Conservation (phyloP, 352 stramenopile species). For the Globisporangium polare region DNA sequence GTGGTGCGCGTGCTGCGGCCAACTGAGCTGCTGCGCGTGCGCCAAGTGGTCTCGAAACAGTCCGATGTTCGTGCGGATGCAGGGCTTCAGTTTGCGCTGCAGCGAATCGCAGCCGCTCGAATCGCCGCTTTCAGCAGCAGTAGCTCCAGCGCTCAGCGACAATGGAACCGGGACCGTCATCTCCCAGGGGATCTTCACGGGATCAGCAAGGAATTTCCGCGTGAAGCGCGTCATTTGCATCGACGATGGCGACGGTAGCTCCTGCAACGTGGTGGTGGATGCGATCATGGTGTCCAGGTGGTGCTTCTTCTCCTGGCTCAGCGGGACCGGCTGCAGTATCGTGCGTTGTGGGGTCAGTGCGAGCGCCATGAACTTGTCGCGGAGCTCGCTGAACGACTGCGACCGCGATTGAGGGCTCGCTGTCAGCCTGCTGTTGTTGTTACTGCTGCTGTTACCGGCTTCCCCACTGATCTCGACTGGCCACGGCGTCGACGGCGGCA, state of each 20-base stretch:
- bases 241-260: conserved; percentile 8
- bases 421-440: background rate
- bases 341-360: conserved; percentile 19
- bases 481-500: conserved; percentile 45
- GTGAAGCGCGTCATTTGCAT: conserved; percentile 33
- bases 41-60: conserved; percentile 57
- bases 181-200: conserved; percentile 66
- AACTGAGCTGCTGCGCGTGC: conserved; percentile 47
- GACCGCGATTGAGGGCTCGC: background rate
- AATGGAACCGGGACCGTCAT: conserved; percentile 45
- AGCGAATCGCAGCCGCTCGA: conserved; percentile 21
- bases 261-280: conserved; percentile 6
- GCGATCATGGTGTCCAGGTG: conserved; percentile 10
- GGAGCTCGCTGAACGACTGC: conserved; percentile 23
- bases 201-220: conserved; percentile 35
- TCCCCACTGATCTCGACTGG: conserved; percentile 11
- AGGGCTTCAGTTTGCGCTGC: conserved; percentile 60
- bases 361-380: conserved; percentile 18
- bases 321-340: conserved; percentile 13
- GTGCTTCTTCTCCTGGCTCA: conserved; percentile 9
- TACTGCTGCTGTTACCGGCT: background rate
- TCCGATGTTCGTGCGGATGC: conserved; percentile 50
- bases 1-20: conserved; percentile 42
- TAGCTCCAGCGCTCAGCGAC: background rate
- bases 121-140: conserved; percentile 1